Evolutionary conservation across 116 monocot genomes (phyloP), one percentile per base, ranked within the genome.

Genomic region (Dioscorea cayenensis): DNA sequence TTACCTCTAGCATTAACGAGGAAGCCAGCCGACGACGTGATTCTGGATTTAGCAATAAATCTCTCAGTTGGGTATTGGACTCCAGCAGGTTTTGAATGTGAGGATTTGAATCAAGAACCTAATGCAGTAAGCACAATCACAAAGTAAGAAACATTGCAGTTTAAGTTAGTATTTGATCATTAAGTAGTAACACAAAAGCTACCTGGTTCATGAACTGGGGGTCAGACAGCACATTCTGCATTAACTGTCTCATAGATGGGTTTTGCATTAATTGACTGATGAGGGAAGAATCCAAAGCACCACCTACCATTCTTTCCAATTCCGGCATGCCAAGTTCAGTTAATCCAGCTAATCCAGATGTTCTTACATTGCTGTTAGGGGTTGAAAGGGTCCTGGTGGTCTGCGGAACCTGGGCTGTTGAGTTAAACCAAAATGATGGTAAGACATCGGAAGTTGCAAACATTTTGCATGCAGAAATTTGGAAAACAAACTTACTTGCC

Each of bases 201-300:
- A 99, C 99, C 89, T 94, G 92, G 72, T 99, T 94, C 84, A 94
- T 73, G 60, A 82, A 80, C 65, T 99, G 94, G 64, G 99, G 99
- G 71, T 92, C 85, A 25, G 99, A 89, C 28, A 99, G 76, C 17
- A 99, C 61, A 73, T 66, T 80, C 62, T 89, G 91, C 99, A 94
- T 94, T 85, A 89, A 85, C 60, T 99, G 92, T 72, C 76, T 51
- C 77, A 94, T 73, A 1, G 85, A 87, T 28, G 99, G 99, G 65
- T 99, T 99, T 78, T 94, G 91, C 79, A 94, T 36, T 20, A 87
- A 49, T 73, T 91, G 84, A 84, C 37, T 89, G 19, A 92, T 63
- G 19, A 83, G 37, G 14, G 89, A 73, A 21, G 93, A 37, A 65
- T 91, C 94, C 17, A 66, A 82, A 60, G 78, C 76, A 49, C 80